Evolutionary conservation across 371 early-diverging fungal species (phyloP), one percentile per base, ranked within the genome.

Genomic region (Mortierella polycephala): DNA sequence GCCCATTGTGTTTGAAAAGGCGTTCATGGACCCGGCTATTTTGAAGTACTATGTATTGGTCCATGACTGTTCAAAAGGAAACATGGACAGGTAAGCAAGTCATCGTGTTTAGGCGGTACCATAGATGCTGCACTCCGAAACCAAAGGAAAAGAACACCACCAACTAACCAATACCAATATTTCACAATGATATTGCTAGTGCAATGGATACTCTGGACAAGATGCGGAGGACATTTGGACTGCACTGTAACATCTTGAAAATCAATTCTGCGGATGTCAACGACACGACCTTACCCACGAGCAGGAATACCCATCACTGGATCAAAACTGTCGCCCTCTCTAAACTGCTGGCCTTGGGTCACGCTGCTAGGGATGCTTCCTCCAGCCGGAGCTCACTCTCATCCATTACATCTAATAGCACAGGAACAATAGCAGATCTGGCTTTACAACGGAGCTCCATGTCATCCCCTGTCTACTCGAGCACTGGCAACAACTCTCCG

Each of bases 21-120:
- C 91, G 39, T 94, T 85, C 74, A 84, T 92, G 51, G 92, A 91
- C 52, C 85, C 90, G 1, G 87, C 85, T 50, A 71, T 92, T 39
- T 68, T 94, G 46, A 82, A 91, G 54, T 93, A 90, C 70, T 91
- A 92, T 70, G 83, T 95, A 39, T 74, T 96, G 7, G 81, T 95
- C 20, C 94, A 95, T 74, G 93, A 95, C 72, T 87, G 85, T 46
- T 82, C 89, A 10, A 69, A 62, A 40, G 85, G 85, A 10, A 84
- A 84, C 18, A 46, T 86, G 16, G 87, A 87, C 54, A 85, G 85
- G 91, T 91, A 86, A 75, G 82, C 18, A 40, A 42, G n/a, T 23
- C 47, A 39, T 30, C 30, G 4, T 30, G 52, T 47, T 7, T 47
- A 37, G 18, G 41, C 44, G 16, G n/a, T 23, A 5, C 40, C 18